Conservation (phyloP, 2,329 filamentous ascomycete species). For the Aspergillus pseudoglaucus region DNA sequence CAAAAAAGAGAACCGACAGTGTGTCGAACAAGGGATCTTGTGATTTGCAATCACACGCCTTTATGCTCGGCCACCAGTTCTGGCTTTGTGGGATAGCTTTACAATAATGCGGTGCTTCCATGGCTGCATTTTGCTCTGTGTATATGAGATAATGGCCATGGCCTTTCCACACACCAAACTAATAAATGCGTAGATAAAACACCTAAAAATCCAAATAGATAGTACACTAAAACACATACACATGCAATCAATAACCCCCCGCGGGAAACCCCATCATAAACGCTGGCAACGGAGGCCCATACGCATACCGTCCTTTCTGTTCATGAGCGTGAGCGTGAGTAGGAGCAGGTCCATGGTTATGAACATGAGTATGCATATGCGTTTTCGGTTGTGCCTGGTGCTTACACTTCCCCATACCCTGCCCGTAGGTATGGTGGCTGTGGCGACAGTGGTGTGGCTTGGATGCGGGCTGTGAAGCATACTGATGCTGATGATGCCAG, state of each 20-base stretch:
- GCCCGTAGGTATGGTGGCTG: not conserved
- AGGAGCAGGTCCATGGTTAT: not conserved
- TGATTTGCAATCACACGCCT: not conserved
- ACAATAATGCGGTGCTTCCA: too few relatives aligned
- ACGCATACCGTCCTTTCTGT: constrained; percentile 1
- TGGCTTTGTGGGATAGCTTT: too few relatives aligned
- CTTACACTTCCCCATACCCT: not conserved
- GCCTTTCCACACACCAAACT: too few relatives aligned
- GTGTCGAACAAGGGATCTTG: constrained; percentile 1
- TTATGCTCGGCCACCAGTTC: not conserved
- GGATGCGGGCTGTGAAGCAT: not conserved
- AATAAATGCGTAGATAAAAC: too few relatives aligned
- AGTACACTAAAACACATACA: too few relatives aligned
- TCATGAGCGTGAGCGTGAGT: not conserved
- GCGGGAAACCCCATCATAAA: not conserved
- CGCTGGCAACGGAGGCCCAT: constrained; percentile 10
- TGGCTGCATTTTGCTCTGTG: too few relatives aligned
- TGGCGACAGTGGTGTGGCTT: not conserved
- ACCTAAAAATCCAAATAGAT: too few relatives aligned
- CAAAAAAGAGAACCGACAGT: not conserved
- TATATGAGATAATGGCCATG: too few relatives aligned
- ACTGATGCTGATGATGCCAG: not conserved
- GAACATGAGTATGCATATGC: not conserved
- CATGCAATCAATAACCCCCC: not conserved
- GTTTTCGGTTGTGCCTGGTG: not conserved